Percentiles rank a stretch among this genome's conserved stretches.
Conservation (phyloP, 208 protist species). For the Leishmania turanica region DNA sequence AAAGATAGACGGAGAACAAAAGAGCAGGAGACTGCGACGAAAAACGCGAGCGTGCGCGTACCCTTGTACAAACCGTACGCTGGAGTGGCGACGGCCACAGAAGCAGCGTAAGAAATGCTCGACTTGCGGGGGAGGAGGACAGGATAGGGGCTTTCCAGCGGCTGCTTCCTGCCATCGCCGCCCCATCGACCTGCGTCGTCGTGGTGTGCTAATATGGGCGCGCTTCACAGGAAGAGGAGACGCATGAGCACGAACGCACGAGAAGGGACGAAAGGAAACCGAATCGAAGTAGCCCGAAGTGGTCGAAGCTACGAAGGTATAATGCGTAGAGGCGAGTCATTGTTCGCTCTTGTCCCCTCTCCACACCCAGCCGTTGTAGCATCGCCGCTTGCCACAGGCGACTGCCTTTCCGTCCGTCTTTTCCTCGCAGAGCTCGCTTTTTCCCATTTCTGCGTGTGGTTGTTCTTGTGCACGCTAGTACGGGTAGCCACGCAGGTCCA, state of each 20-base stretch:
- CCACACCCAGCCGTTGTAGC: background rate
- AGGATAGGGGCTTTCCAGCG: background rate
- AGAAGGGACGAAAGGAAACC: background rate
- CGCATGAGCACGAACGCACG: background rate
- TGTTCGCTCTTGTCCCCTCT: no score
- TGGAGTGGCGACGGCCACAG: background rate
- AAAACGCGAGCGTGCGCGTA: background rate
- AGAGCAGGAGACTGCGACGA: background rate
- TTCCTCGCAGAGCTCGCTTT: background rate
- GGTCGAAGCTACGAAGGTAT: background rate
- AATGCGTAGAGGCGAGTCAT: background rate
- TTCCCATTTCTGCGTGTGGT: background rate
- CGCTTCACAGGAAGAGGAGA: background rate
- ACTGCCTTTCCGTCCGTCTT: background rate
- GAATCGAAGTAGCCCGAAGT: background rate
- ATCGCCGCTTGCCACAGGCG: background rate
- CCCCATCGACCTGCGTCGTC: no score
- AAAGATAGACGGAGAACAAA: no score
- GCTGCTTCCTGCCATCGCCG: background rate
- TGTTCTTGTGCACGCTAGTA: constrained; percentile 38
- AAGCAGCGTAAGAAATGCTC: background rate
- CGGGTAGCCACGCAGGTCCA: constrained; percentile 88
- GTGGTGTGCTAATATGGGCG: background rate
- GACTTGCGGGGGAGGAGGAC: no score
- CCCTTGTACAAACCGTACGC: background rate